These are phyloP conservation scores for Plasmopara halstedii DNA, from an alignment of 352 stramenopile species.

Conservation along the genomic window DNA sequence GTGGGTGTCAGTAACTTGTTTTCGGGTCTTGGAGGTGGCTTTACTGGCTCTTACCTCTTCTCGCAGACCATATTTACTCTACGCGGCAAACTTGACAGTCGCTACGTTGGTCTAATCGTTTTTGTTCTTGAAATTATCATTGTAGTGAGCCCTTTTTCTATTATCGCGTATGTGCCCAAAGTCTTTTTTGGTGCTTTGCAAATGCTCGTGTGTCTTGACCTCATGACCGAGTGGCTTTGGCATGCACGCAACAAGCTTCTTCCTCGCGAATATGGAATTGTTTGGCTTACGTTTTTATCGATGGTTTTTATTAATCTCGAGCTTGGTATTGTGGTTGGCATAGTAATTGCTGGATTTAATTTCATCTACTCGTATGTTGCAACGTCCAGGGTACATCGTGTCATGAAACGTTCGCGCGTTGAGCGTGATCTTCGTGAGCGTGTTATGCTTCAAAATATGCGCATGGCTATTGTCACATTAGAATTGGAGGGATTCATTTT, in stretches of 20 bases:
- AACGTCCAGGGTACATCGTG: slow-evolving; percentile 58
- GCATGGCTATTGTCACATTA: slow-evolving; percentile 79
- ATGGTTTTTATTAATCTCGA: slow-evolving; percentile 94
- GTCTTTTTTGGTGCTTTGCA: slow-evolving; percentile 97
- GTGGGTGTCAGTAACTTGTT: slow-evolving; percentile 96
- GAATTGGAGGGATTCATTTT: slow-evolving; percentile 85
- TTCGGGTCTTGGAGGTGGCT: slow-evolving; percentile 93
- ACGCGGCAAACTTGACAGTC: slow-evolving; percentile 65
- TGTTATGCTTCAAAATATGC: slow-evolving; percentile 55
- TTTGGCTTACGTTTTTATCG: slow-evolving; percentile 90
- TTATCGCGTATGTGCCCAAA: slow-evolving; percentile 95
- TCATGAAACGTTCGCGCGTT: slow-evolving; percentile 76
- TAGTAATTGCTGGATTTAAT: slow-evolving; percentile 85
- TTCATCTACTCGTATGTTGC: slow-evolving; percentile 82
- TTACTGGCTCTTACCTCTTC: slow-evolving; percentile 99
- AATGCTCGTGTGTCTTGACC: slow-evolving; percentile 94
- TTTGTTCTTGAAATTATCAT: slow-evolving; percentile 68
- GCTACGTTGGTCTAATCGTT: slow-evolving; percentile 65
- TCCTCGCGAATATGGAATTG: slow-evolving; percentile 88
- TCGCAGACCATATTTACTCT: slow-evolving; percentile 93
- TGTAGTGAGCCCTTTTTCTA: slow-evolving; percentile 87
- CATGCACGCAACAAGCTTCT: slow-evolving; percentile 84
- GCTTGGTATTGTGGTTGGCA: slow-evolving; percentile 91
- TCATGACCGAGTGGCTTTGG: slow-evolving; percentile 96
- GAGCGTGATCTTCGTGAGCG: slow-evolving; percentile 73